Conservation (phyloP, 441 rosid genomes). For the Metrosideros polymorpha region DNA sequence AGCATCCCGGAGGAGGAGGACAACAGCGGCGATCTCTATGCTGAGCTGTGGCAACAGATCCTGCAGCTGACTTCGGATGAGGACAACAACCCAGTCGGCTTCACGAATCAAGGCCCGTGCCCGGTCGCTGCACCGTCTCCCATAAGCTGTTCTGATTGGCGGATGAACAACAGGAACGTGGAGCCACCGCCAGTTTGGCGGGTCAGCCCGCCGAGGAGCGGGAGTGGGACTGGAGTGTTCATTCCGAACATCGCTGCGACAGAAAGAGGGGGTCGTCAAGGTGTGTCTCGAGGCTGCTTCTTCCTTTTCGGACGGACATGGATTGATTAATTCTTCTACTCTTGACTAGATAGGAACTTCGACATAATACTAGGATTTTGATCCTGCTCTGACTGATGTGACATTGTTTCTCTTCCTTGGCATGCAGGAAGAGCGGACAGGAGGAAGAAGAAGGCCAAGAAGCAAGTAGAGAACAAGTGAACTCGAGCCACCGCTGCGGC, state of each 20-base stretch:
- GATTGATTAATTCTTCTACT: neutral
- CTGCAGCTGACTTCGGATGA: neutral
- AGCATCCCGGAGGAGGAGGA: neutral
- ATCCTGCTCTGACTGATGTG: neutral
- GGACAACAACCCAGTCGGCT: neutral
- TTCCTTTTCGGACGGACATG: neutral
- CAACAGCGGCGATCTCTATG: neutral
- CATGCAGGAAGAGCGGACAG: neutral
- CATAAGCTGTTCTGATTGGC: neutral
- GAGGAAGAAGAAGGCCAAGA: neutral
- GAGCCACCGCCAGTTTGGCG: neutral
- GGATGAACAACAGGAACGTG: neutral
- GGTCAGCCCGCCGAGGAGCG: neutral
- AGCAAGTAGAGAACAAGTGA: neutral
- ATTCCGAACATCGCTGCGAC: neutral
- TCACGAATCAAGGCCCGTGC: neutral
- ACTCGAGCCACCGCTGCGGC: neutral
- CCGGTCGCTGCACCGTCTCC: neutral
- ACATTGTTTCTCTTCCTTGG: neutral
- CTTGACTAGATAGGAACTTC: neutral
- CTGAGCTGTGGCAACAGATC: neutral
- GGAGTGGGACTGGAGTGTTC: neutral
- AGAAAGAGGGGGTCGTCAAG: neutral
- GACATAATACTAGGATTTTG: neutral
- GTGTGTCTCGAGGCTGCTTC: neutral